Percentiles rank a stretch among this genome's conserved stretches.
phyloP scores from a whole-genome alignment of 192 early-diverging fungal species.

The Coemansia sp. region DNA sequence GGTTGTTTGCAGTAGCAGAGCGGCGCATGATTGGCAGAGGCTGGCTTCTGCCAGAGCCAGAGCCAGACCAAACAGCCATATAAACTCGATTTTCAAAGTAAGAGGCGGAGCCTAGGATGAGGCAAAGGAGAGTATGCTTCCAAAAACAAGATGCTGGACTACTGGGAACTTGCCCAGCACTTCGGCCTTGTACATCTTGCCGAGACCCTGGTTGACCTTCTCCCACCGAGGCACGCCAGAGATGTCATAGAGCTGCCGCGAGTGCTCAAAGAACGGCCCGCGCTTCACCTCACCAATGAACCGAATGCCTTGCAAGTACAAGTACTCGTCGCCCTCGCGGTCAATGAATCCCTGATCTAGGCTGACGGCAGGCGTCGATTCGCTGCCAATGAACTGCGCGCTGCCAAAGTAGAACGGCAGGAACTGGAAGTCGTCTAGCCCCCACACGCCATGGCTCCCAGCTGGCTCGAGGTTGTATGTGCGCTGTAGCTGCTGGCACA shows the following conservation, averaged over 20 bases:
- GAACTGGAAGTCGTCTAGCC: conserved; percentile 96
- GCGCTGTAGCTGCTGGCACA: conserved; percentile 77
- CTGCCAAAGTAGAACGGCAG: conserved; percentile 93
- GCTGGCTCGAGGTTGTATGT: conserved; percentile 91
- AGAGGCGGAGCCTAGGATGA: background rate
- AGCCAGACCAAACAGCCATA: background rate
- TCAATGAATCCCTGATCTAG: conserved; percentile 60
- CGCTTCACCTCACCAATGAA: conserved; percentile 71
- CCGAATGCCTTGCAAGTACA: conserved; percentile 84
- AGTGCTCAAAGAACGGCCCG: conserved; percentile 76
- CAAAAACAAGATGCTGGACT: conserved; percentile 79
- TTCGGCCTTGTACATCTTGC: conserved; percentile 75
- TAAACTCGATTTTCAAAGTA: background rate
- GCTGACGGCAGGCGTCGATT: conserved; percentile 73
- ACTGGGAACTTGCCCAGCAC: conserved; percentile 75
- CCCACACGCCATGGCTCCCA: conserved; percentile 96
- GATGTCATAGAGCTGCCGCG: conserved; percentile 76
- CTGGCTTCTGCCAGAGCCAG: background rate
- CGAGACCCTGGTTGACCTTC: conserved; percentile 72
- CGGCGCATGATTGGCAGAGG: background rate
- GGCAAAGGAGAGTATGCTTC: conserved; percentile 53
- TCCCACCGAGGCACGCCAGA: conserved; percentile 68
- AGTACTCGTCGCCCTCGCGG: conserved; percentile 66
- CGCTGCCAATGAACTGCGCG: conserved; percentile 74
- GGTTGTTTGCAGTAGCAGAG: background rate